Evolutionary conservation across 1,139 yeast species (phyloP).

Genomic region (Debaryomyces subglobosus): DNA sequence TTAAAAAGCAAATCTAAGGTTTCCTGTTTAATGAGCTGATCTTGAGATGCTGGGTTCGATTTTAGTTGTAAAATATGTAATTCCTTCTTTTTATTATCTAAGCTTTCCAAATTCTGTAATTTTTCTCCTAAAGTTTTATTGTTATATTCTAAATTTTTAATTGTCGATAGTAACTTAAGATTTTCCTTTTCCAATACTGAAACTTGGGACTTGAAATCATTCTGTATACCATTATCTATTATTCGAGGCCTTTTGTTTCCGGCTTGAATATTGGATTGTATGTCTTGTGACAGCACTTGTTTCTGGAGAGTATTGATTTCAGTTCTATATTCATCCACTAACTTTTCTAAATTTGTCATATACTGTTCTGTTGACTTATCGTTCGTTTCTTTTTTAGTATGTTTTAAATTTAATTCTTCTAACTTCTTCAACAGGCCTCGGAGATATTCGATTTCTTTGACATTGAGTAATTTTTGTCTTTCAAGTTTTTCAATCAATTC

Average conservation of each 20-base stretch:
- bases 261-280: slow-evolving; percentile 18
- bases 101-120: slow-evolving; percentile 28
- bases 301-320: slow-evolving; percentile 52
- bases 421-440: slow-evolving; percentile 46
- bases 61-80: slow-evolving; percentile 63
- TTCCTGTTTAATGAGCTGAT: slow-evolving; percentile 63
- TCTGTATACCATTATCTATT: slow-evolving; percentile 23
- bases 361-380: slow-evolving; percentile 37
- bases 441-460: slow-evolving; percentile 63
- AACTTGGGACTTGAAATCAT: slow-evolving; percentile 29
- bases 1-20: slow-evolving; percentile 53
- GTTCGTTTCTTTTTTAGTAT: slow-evolving; percentile 19
- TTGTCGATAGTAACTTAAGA: slow-evolving; percentile 38
- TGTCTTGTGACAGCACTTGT: slow-evolving; percentile 15
- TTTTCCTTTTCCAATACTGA: slow-evolving; percentile 46
- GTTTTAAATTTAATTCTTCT: slow-evolving; percentile 30
- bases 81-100: slow-evolving; percentile 35
- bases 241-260: slow-evolving; percentile 29
- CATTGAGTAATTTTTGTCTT: slow-evolving; percentile 55
- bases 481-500: slow-evolving; percentile 48
- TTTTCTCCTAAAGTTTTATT: slow-evolving; percentile 36
- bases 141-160: slow-evolving; percentile 39
- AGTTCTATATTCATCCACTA: slow-evolving; percentile 59
- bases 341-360: slow-evolving; percentile 47
- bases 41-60: slow-evolving; percentile 66